Conservation (phyloP, 2,329 filamentous ascomycete genomes). For the Arachnomyces sp. region DNA sequence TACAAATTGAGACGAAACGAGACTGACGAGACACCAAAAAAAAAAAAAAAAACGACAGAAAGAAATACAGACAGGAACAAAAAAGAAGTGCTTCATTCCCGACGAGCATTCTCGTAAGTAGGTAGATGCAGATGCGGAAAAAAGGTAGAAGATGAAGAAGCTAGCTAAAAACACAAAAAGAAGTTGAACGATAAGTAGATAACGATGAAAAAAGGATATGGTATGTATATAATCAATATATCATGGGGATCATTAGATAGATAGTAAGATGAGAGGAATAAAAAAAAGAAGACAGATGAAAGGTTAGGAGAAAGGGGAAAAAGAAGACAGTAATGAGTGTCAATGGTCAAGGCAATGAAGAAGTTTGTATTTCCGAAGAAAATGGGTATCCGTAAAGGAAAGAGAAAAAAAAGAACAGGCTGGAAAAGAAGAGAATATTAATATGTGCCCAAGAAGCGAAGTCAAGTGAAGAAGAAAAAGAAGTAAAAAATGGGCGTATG, state of each 20-base stretch:
- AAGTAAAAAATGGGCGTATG: too few species aligned
- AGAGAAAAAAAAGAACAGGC: conserved; percentile 6
- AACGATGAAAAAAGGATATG: conserved; percentile 9
- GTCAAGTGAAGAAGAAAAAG: too few species aligned
- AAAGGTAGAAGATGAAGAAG: conserved; percentile 9
- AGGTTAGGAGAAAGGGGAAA: conserved; percentile 7
- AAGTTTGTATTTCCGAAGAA: conserved; percentile 5
- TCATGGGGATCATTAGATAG: conserved; percentile 3
- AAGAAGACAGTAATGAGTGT: conserved; percentile 15
- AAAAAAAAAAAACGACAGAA: conserved; percentile 6
- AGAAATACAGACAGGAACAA: conserved; percentile 17
- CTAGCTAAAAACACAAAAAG: conserved; percentile 11
- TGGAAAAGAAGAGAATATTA: conserved; percentile 13
- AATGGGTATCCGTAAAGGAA: conserved; percentile 3
- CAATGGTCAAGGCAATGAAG: conserved; percentile 14
- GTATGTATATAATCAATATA: conserved; percentile 12
- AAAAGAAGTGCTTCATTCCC: conserved; percentile 6
- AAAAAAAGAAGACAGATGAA: conserved; percentile 11
- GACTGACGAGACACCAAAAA: neutral
- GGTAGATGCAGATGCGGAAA: conserved; percentile 9
- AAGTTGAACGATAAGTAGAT: conserved; percentile 7
- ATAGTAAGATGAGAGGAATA: conserved; percentile 7
- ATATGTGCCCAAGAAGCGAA: too few species aligned
- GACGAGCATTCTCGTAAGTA: conserved; percentile 8
- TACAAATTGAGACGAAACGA: neutral